Percentiles rank a stretch among this genome's conserved stretches.
phyloP scores from a whole-genome alignment of 106 monocot species.

The Phalaenopsis aphrodite region DNA sequence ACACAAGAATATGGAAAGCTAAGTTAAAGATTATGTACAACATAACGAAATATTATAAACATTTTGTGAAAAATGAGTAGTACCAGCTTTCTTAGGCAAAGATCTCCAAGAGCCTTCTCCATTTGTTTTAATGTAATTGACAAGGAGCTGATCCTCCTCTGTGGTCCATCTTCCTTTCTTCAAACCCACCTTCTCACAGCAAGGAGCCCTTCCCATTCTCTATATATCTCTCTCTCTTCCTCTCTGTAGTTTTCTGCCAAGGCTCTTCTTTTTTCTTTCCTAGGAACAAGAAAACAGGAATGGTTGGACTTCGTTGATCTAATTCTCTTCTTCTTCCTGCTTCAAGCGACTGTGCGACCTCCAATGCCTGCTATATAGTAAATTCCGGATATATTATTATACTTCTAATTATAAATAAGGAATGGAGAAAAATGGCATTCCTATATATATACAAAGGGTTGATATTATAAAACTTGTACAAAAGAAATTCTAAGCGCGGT shows the following conservation, averaged over 20 bases:
- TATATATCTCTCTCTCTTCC: not conserved
- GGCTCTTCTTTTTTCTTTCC: not conserved
- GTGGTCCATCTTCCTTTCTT: conserved; percentile 55
- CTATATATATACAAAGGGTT: too few species aligned
- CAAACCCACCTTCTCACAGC: conserved; percentile 52
- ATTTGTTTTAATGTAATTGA: conserved; percentile 23
- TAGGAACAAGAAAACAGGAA: too few species aligned
- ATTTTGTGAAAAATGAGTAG: not conserved
- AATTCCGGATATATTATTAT: not conserved
- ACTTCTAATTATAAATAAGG: not conserved
- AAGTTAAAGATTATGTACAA: not conserved
- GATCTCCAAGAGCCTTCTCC: conserved; percentile 62
- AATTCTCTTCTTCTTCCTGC: not conserved
- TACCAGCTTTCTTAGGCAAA: conserved; percentile 51
- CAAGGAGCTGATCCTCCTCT: conserved; percentile 42
- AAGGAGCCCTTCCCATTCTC: conserved; percentile 58
- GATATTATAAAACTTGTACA: too few species aligned
- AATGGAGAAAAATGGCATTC: too few species aligned
- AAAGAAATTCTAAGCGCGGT: too few species aligned
- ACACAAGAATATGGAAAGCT: not conserved
- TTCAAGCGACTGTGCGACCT: not conserved
- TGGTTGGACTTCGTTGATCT: not conserved
- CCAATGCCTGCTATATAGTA: not conserved
- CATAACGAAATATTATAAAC: not conserved
- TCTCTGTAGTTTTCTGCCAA: too few species aligned